Conservation (phyloP, 164 flowering plant species). For the Tetrastigma voinierianum region DNA sequence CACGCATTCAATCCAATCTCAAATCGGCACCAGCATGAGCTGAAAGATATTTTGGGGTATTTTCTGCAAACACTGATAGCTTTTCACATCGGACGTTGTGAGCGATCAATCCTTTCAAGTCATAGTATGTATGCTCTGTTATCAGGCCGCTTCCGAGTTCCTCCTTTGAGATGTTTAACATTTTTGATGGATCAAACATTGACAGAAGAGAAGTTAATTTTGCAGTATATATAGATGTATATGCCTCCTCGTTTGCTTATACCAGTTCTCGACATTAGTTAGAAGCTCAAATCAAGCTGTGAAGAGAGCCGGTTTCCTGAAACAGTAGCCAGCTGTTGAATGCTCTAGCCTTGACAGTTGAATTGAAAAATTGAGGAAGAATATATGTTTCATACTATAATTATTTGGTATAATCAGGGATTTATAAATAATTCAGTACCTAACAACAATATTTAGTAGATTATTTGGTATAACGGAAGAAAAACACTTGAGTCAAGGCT, state of each 20-base stretch:
- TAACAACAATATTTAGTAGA: too few relatives aligned
- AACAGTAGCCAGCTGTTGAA: slow-evolving; percentile 2
- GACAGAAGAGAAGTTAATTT: background rate
- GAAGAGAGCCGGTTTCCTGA: slow-evolving; percentile 82
- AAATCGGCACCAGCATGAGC: too few relatives aligned
- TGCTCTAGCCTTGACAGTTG: background rate
- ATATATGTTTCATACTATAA: too few relatives aligned
- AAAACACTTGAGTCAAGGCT: too few relatives aligned
- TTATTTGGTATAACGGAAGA: too few relatives aligned
- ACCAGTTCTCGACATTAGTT: slow-evolving; percentile 88
- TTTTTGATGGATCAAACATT: too few relatives aligned
- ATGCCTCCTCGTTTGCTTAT: slow-evolving; percentile 83
- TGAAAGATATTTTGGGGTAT: slow-evolving; percentile 1
- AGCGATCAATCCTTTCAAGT: slow-evolving; percentile 80
- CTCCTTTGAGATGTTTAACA: slow-evolving; percentile 55
- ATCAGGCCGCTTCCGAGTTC: slow-evolving; percentile 75
- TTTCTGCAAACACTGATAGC: too few relatives aligned
- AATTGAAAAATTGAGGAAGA: too few relatives aligned
- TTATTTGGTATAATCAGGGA: too few relatives aligned
- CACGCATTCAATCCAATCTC: too few relatives aligned
- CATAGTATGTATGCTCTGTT: slow-evolving; percentile 84
- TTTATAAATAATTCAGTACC: too few relatives aligned
- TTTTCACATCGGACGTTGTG: slow-evolving; percentile 58
- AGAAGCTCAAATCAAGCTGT: slow-evolving; percentile 91
- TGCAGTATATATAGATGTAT: background rate